Base-by-base conservation (phyloP, 129 eudicot genomes). In the Flaveria robusta region DNA sequence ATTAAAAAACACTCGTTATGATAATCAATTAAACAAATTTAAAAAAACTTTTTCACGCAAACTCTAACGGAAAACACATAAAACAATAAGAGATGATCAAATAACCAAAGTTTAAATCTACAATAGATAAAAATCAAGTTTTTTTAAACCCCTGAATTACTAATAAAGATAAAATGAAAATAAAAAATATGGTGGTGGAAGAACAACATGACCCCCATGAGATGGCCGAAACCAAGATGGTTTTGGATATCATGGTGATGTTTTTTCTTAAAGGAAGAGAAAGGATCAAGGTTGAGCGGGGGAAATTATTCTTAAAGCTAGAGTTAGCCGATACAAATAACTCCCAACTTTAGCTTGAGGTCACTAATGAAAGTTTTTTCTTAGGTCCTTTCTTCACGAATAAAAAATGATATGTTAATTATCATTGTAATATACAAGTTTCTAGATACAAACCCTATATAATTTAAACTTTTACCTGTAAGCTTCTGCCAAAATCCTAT, bases 361-460 rank as follows among this genome's bases (percentile, higher is more conserved):
- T 81, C 80, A 18, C 41, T 81, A 46, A 81, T 81, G 11, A 71
- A 81, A 75, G 65, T 81, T 23, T 74, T 72, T n/a, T 76, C 84
- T 2, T 79, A 78, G 6, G 6, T 37, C 3, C 6, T 37, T 37
- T 37, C n/a, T n/a, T n/a, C n/a, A n/a, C n/a, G n/a, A 37, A 37
- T 37, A 37, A 37, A 37, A 37, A 37, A 37, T 6, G 6, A 37
- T 6, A 37, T 37, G 41, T 37, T 37, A 37, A 6, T 37, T 37
- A 37, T 37, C 41, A 6, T 37, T 37, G 3, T 2, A 37, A 37
- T 37, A 37, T 2, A 37, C 6, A 6, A 6, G 41, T 37, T 2
- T 37, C 41, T 6, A 37, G 6, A 2, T 37, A 37, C 6, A 37
- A 37, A 37, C 41, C 41, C 41, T 37, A 37, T n/a, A n/a, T n/a